Percentiles rank a stretch among this genome's conserved stretches.
Evolutionary conservation across 768 basidiomycete species (phyloP).

Genomic region (Lanmaoa rubissima): DNA sequence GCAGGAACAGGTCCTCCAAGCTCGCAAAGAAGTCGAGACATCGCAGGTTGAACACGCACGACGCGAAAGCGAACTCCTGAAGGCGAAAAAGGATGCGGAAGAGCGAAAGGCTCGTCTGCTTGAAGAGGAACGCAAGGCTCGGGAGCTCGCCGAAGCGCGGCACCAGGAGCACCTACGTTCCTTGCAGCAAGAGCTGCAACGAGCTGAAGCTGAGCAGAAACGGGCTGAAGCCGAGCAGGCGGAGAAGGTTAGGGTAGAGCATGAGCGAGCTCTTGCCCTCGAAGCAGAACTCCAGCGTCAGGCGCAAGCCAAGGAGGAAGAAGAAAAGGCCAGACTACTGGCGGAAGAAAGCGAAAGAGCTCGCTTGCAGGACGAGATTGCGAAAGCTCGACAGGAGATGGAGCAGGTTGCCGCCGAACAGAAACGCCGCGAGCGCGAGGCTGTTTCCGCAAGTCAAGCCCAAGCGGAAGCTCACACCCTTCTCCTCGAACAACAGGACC

Average conservation of each 20-base stretch:
- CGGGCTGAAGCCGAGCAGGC: constrained; percentile 23
- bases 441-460: constrained; percentile 21
- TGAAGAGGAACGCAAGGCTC: constrained; percentile 31
- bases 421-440: constrained; percentile 27
- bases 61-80: constrained; percentile 28
- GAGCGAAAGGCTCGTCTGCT: constrained; percentile 28
- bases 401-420: constrained; percentile 24
- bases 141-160: constrained; percentile 26
- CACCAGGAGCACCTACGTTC: constrained; percentile 32
- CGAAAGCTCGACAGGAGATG: constrained; percentile 26
- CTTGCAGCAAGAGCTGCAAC: constrained; percentile 27
- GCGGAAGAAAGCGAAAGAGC: constrained; percentile 30
- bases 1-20: constrained; percentile 29
- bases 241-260: constrained; percentile 27
- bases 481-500: constrained; percentile 24
- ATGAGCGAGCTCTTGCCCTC: constrained; percentile 30
- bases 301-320: constrained; percentile 23
- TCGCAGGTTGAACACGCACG: constrained; percentile 29
- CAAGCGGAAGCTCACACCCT: constrained; percentile 26
- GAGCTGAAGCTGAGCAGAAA: constrained; percentile 24
- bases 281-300: constrained; percentile 31
- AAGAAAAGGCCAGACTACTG: constrained; percentile 20
- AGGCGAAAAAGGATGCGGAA: constrained; percentile 26
- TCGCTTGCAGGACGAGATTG: constrained; percentile 30
- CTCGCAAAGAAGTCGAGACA: constrained; percentile 28